These are phyloP conservation scores for Aureobasidium melanogenum DNA, from an alignment of 2,329 filamentous ascomycete species.

Conservation along the genomic window DNA sequence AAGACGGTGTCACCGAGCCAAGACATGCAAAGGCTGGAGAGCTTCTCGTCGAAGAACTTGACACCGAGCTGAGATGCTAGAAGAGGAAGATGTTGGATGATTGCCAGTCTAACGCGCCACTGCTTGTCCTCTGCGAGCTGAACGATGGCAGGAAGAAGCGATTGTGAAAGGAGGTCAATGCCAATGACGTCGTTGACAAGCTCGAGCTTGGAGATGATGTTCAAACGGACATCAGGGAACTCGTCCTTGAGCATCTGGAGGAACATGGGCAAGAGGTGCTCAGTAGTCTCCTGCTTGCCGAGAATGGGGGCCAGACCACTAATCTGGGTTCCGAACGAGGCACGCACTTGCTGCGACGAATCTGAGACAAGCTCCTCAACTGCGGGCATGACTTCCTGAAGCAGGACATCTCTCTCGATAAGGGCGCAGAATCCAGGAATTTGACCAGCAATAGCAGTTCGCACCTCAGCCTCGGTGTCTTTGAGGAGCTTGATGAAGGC, in stretches of 20 bases:
- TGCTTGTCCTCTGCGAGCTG: conserved; percentile 98
- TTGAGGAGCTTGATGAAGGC: conserved; percentile 97
- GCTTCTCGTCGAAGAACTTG: conserved; percentile 96
- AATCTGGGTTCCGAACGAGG: conserved; percentile 91
- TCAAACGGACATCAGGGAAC: conserved; percentile 92
- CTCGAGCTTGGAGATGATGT: conserved; percentile 99
- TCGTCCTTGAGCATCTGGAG: conserved; percentile 99
- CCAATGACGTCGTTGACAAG: conserved; percentile 98
- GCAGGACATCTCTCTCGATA: conserved; percentile 75
- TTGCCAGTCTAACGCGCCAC: conserved; percentile 94
- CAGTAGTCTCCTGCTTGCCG: conserved; percentile 96
- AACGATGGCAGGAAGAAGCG: conserved; percentile 91
- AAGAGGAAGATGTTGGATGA: conserved; percentile 98
- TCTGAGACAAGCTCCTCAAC: conserved; percentile 95
- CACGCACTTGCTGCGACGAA: conserved; percentile 91
- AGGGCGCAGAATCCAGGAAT: conserved; percentile 94
- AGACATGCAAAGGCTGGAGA: conserved; percentile 91
- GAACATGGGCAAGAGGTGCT: conserved; percentile 97
- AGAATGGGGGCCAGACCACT: conserved; percentile 93
- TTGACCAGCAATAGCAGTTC: conserved; percentile 92
- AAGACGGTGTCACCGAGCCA: conserved; percentile 98
- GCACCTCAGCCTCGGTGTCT: conserved; percentile 94
- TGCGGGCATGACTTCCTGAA: conserved; percentile 93
- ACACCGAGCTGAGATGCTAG: conserved; percentile 92
- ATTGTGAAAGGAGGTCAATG: conserved; percentile 93